Percentiles rank a stretch among this genome's conserved stretches.
These are phyloP conservation scores for Penicillium roqueforti DNA, from an alignment of 495 filamentous ascomycete genomes.

Conservation along the genomic window DNA sequence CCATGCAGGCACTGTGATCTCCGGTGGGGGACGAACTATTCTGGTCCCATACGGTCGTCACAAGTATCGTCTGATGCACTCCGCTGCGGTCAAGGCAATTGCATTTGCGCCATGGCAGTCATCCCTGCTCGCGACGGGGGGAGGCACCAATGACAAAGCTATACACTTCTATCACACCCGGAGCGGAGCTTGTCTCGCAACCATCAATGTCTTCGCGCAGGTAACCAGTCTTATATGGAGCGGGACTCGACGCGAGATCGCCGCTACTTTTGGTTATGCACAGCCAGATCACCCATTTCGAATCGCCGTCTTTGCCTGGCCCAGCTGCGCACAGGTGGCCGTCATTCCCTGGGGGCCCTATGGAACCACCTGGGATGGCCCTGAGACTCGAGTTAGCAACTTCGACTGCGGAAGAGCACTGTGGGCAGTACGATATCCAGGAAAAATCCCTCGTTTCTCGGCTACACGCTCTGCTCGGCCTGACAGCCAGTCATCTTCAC, in stretches of 20 bases:
- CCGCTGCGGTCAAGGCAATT: conserved; percentile 92
- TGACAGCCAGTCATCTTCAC: conserved; percentile 10
- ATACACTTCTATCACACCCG: conserved; percentile 94
- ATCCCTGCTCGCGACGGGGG: conserved; percentile 83
- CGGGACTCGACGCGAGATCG: conserved; percentile 77
- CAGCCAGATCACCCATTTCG: conserved; percentile 87
- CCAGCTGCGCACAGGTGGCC: conserved; percentile 82
- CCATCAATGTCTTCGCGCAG: conserved; percentile 88
- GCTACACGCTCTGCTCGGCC: conserved; percentile 4
- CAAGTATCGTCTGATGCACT: conserved; percentile 71
- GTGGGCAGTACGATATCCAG: conserved; percentile 48
- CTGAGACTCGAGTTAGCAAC: conserved; percentile 14
- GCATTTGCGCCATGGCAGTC: conserved; percentile 96
- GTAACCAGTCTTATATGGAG: conserved; percentile 94
- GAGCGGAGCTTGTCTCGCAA: conserved; percentile 81
- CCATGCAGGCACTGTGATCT: conserved; percentile 27
- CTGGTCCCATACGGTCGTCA: conserved; percentile 49
- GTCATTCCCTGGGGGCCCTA: conserved; percentile 85
- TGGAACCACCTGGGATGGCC: conserved; percentile 70
- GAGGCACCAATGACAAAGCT: conserved; percentile 87
- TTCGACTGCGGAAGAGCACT: conserved; percentile 41
- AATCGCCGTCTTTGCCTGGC: conserved; percentile 95
- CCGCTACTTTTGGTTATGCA: conserved; percentile 92
- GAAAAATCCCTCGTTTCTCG: conserved; percentile 25
- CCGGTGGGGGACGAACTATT: conserved; percentile 28